phyloP scores from a whole-genome alignment of 2,329 filamentous ascomycete genomes.

The Pseudophaeomoniella oleicola region DNA sequence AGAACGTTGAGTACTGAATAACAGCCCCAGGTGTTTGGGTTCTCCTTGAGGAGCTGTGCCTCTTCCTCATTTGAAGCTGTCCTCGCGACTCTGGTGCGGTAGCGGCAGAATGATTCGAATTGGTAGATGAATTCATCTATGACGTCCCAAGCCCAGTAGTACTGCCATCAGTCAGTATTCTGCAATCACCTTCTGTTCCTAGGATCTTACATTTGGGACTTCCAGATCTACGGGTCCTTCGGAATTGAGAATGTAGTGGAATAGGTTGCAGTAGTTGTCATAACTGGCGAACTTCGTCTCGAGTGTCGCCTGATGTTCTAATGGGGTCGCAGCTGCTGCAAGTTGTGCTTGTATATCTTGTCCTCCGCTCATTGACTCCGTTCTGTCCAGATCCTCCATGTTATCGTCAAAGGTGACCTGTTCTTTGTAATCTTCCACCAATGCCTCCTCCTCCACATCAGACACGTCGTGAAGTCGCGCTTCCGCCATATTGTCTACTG shows the following conservation, averaged over 20 bases:
- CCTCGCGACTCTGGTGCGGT: conserved; percentile 81
- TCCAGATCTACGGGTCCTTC: conserved; percentile 97
- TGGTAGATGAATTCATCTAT: conserved; percentile 99
- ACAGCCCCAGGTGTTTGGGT: conserved; percentile 98
- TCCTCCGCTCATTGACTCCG: conserved; percentile 53
- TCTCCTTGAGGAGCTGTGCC: conserved; percentile 77
- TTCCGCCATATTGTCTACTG: conserved; percentile 23
- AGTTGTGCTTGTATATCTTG: conserved; percentile 89
- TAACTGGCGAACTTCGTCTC: conserved; percentile 98
- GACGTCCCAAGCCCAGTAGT: conserved; percentile 99
- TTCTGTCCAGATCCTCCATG: conserved; percentile 66
- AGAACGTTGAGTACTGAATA: conserved; percentile 98
- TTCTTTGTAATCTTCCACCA: conserved; percentile 91
- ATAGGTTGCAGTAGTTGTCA: conserved; percentile 97
- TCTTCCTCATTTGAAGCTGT: conserved; percentile 77
- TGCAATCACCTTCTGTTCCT: conserved; percentile 7
- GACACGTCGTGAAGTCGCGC: conserved; percentile 57
- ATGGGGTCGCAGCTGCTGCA: conserved; percentile 77
- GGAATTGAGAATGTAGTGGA: conserved; percentile 98
- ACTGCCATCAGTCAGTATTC: conserved; percentile 37
- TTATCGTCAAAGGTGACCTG: conserved; percentile 89
- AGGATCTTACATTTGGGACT: conserved; percentile 64
- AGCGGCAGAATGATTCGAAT: conserved; percentile 98
- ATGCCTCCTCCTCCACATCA: conserved; percentile 88
- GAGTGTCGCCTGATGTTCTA: conserved; percentile 89